phyloP scores from a whole-genome alignment of 208 protist species.

The Acanthamoeba lenticulata region DNA sequence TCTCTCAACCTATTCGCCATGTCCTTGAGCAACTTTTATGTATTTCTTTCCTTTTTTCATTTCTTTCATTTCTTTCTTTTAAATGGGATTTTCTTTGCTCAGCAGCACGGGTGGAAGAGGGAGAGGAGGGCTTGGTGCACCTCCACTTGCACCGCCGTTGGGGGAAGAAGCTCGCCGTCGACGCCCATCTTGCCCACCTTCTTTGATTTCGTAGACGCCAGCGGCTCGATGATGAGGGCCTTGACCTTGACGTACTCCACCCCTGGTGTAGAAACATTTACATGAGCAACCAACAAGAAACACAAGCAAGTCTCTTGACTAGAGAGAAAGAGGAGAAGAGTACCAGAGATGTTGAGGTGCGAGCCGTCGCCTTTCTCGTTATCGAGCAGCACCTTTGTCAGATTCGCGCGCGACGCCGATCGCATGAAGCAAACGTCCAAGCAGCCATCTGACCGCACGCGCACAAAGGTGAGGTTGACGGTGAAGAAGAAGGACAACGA shows the following conservation, averaged over 20 bases:
- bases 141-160: conserved; percentile 13
- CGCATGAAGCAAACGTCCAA: conserved; percentile 52
- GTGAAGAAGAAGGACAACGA: background rate
- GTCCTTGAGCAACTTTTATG: too few species aligned
- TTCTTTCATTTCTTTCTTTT: too few species aligned
- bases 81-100: too few species aligned
- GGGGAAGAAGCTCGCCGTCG: conserved; percentile 39
- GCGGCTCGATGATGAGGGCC: conserved; percentile 10
- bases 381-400: conserved; percentile 35
- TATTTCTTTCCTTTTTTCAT: too few species aligned
- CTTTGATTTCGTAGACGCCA: background rate
- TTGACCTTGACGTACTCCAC: conserved; percentile 41
- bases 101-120: conserved; percentile 36
- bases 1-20: too few species aligned
- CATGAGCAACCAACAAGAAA: background rate
- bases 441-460: conserved; percentile 19
- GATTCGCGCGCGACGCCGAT: background rate
- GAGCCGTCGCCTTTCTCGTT: conserved; percentile 33
- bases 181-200: conserved; percentile 57
- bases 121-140: conserved; percentile 30
- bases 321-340: background rate
- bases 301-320: background rate
- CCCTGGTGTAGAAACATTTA: background rate
- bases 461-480: too few species aligned
- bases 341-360: background rate